phyloP scores from a whole-genome alignment of 352 stramenopile genomes.

The Pythium phragmiticola region DNA sequence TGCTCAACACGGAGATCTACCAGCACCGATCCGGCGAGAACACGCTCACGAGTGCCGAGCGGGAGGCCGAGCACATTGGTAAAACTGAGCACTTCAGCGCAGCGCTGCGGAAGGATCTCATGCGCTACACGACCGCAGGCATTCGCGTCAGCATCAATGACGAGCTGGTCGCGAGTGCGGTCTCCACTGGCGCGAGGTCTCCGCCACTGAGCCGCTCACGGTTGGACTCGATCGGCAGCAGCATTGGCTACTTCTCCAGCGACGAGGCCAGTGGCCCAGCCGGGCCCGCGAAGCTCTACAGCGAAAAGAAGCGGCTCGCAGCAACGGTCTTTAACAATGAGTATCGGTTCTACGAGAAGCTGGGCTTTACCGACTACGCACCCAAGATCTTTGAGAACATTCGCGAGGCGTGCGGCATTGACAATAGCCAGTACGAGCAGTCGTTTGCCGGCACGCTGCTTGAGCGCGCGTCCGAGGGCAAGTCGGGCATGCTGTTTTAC shows the following conservation, averaged over 20 bases:
- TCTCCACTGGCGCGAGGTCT: slow-evolving; percentile 1
- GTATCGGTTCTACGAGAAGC: slow-evolving; percentile 84
- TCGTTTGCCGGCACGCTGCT: slow-evolving; percentile 84
- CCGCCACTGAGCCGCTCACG: slow-evolving; percentile 17
- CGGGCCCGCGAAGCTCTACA: slow-evolving; percentile 53
- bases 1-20: slow-evolving; percentile 83
- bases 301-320: slow-evolving; percentile 80
- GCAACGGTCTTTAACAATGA: slow-evolving; percentile 84
- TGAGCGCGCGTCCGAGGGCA: slow-evolving; percentile 80
- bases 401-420: slow-evolving; percentile 71
- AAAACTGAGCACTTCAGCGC: slow-evolving; percentile 82
- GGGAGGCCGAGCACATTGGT: slow-evolving; percentile 33
- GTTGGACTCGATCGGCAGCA: slow-evolving; percentile 29
- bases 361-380: slow-evolving; percentile 86
- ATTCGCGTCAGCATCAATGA: slow-evolving; percentile 81
- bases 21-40: slow-evolving; percentile 77
- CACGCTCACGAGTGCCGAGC: slow-evolving; percentile 51
- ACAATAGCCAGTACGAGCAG: slow-evolving; percentile 76
- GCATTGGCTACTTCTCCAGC: slow-evolving; percentile 31
- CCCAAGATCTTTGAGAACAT: slow-evolving; percentile 85
- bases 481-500: slow-evolving; percentile 89
- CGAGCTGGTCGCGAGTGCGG: slow-evolving; percentile 26
- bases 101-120: slow-evolving; percentile 77
- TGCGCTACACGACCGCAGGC: slow-evolving; percentile 82
- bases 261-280: slow-evolving; percentile 40